phyloP scores from a whole-genome alignment of 805 yeast genomes.

The Clavispora asparagi region DNA sequence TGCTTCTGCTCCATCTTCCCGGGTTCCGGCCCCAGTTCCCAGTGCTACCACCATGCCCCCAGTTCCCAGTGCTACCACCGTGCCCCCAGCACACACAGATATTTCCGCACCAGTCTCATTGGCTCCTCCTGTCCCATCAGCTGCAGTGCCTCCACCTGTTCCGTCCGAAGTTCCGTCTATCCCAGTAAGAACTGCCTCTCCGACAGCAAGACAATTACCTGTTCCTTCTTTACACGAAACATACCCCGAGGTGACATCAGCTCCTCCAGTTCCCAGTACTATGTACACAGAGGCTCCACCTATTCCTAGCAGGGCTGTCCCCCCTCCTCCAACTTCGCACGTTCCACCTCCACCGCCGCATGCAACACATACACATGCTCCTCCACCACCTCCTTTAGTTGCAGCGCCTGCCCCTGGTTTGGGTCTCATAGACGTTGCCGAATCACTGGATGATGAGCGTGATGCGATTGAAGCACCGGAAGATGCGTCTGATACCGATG shows the following conservation, averaged over 20 bases:
- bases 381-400: conserved; percentile 9
- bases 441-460: neutral
- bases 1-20: neutral
- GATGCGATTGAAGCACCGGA: neutral
- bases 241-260: neutral
- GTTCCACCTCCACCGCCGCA: conserved; percentile 12
- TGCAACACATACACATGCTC: conserved; percentile 7
- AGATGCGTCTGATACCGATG: neutral
- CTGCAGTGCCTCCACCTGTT: neutral
- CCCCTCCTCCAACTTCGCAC: conserved; percentile 10
- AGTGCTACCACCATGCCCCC: conserved; percentile 16
- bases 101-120: neutral
- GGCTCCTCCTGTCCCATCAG: neutral
- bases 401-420: conserved; percentile 6
- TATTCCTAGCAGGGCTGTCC: conserved; percentile 12
- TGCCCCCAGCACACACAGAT: neutral
- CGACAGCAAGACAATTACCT: neutral
- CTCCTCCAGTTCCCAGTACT: neutral
- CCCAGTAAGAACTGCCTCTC: neutral
- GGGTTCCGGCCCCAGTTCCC: conserved; percentile 10
- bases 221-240: neutral
- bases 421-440: conserved; percentile 1
- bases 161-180: conserved; percentile 1
- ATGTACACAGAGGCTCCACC: conserved; percentile 4
- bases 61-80: too few species aligned